Base-by-base conservation (phyloP, 2,329 filamentous ascomycete species). In the Alternaria ethzedia region DNA sequence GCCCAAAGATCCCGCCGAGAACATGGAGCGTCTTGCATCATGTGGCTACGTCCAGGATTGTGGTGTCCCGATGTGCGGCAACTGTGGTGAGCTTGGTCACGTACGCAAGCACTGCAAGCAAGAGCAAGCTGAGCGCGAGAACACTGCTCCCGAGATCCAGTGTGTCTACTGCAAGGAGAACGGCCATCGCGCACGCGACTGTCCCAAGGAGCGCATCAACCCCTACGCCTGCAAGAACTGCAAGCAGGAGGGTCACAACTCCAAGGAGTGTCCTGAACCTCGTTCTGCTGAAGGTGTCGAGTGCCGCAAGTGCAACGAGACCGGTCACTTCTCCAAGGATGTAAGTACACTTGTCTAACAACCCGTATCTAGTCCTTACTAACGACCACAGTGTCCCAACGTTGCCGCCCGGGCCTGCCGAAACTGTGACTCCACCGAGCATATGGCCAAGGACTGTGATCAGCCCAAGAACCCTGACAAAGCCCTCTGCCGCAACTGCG, bases 181-280 rank as follows among this genome's bases (percentile, higher is more conserved):
- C 25, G 90, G 90, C 10, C 90, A 93, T 71, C 89, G 90, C 61
- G 80, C 89, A 55, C 88, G 90, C 55, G 90, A 93, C 69, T 93
- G 91, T 62, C 76, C 76, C 5, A 73, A 80, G 60, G 76, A 78
- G 61, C 81, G 90, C 54, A 80, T 87, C 28, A 87, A 91, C 81
- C 88, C 83, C 60, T 89, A 86, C 68, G 88, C 87, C 8, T 92
- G 90, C 85, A 87, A 86, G 75, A 92, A 92, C 75, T 92, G 90
- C 82, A 87, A 86, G 86, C 81, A 79, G 75, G 81, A 79, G 28
- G 74, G 76, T 9, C 74, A 76, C 46, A 74, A 60, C 23, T 66
- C 78, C 23, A 77, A 75, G 63, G 81, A 83, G 26, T 82, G 82
- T 65, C 71, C 79, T 49, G 80, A 83, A 63, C 81, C 81, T 47